Base-by-base conservation (phyloP, 106 monocot genomes). In the Iris macrosiphon region DNA sequence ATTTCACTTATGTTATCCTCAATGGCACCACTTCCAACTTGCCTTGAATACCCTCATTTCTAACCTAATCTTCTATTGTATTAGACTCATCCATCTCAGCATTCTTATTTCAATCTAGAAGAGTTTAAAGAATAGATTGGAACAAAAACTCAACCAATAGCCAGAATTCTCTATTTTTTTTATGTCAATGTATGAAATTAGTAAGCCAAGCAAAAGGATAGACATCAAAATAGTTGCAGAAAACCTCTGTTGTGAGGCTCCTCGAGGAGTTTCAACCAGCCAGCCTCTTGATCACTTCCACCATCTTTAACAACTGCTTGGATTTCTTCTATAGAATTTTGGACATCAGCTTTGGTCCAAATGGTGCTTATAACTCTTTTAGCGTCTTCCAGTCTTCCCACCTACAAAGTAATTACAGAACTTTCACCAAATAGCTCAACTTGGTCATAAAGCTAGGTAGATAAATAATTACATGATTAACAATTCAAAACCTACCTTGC, bases 161-260 rank as follows among this genome's bases (percentile, higher is more conserved):
- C n/a, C n/a, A n/a, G n/a, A n/a, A n/a, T n/a, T n/a, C n/a, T n/a
- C n/a, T n/a, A n/a, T n/a, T 26, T 49, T 45, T 53, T 57, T 1
- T 38, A 20, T 1, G 25, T 6, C 4, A 40, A 60, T 7, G 31
- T 31, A n/a, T 12, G 9, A 6, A 60, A 18, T n/a, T 17, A 13
- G 6, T 2, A 12, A 41, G 3, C 26, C 27, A 53, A 28, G 7
- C 4, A 6, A 23, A 57, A 31, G 16, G 16, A 47, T 18, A 57
- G 5, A 35, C 5, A 29, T 37, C 22, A 32, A 20, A 23, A 23
- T 20, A 25, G 4, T 57, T 6, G 25, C 14, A 22, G 0, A 57
- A 32, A 58, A 92, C 92, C 86, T 92, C 56, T 87, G 15, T 55
- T 75, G 51, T 87, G 72, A 15, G 92, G 92, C 49, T 79, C 73